Base-by-base conservation (phyloP, 1,284 basidiomycete species). In the Puccinia novopanici region DNA sequence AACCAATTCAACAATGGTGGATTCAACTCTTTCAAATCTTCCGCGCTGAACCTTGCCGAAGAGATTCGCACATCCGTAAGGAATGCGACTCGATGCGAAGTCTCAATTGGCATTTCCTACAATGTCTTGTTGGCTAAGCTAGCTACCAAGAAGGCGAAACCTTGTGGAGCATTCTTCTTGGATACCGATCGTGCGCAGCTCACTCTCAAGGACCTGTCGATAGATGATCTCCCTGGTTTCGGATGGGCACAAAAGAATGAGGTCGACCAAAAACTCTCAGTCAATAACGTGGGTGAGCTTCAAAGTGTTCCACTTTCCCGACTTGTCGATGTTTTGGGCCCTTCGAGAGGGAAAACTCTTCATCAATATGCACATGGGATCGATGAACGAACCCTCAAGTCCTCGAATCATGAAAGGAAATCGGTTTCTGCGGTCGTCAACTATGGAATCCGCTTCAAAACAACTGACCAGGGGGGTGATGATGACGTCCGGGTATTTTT, bases 361-460 rank as follows among this genome's bases (percentile, higher is more conserved):
- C 34, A 50, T 19, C 57, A 34, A 61, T 59, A 75, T 27, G 45
- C 45, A 24, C 63, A 76, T 54, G 63, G 59, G 15, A n/a, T 48
- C 30, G 71, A 65, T 37, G 63, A 50, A 24, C 34, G 40, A 6
- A 27, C 34, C 34, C 61, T 55, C 45, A 65, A 77, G 19, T 52
- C 37, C 45, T 59, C 50, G 17, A 48, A 81, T 79, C 75, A 79
- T 73, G 52, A 67, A 30, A 50, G 84, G n/a, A 83, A 84, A 50
- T 81, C 82, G 63, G 81, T 82, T 81, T 76, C 80, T 52, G 61
- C 81, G 74, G 82, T 83, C 81, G 81, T 83, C 72, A 84, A 71
- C 55, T 99, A 98, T 86, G 96, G 94, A 0, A 98, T 99, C 76
- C 91, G 96, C 3, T 98, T 99, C 85, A 90, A 92, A 84, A 90